Evolutionary conservation across 1,284 basidiomycete genomes (phyloP), one percentile per base, ranked within the genome.

Genomic region (Microbotryum lychnidis-dioicae): DNA sequence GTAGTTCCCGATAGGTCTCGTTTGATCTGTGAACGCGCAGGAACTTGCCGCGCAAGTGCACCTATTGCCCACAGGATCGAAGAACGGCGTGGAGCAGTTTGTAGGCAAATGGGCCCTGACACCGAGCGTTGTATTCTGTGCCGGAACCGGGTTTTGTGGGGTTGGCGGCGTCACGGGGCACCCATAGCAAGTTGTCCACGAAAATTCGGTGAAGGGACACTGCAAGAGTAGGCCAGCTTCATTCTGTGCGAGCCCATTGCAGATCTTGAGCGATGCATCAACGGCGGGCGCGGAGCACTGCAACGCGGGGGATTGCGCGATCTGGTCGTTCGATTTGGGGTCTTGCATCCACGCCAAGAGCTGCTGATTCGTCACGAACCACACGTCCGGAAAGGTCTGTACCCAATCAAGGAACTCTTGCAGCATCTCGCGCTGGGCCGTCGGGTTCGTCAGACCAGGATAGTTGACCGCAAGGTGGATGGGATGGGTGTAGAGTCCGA

Each of bases 401-500:
- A 84, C 87, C 87, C 87, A 91, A 75, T 89, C 87, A 49, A 89
- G 78, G 37, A 83, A 79, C 56, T 80, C 81, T 56, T 57, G 66
- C 20, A 65, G 49, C 50, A 62, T 53, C 10, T 49, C 66, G 57
- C 21, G 61, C 1, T 47, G 50, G 23, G 44, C 45, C 31, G 51
- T 18, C 5, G 59, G 55, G 48, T 66, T 54, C 14, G 68, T 70
- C n/a, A 65, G 54, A 47, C 56, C 48, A 12, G 44, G 58, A 50
- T 64, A 61, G 73, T 80, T 63, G 56, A 84, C 82, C 20, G 87
- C 83, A 60, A 88, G 74, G 76, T 89, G 87, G 71, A 89, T 87
- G 45, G 87, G 87, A 73, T 90, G 87, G 3, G 85, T 85, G 75
- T 89, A 90, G 50, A 89, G 77, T 56, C 87, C 87, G 65, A 90